phyloP scores from a whole-genome alignment of 768 basidiomycete genomes.

The Basidioascus undulatus region DNA sequence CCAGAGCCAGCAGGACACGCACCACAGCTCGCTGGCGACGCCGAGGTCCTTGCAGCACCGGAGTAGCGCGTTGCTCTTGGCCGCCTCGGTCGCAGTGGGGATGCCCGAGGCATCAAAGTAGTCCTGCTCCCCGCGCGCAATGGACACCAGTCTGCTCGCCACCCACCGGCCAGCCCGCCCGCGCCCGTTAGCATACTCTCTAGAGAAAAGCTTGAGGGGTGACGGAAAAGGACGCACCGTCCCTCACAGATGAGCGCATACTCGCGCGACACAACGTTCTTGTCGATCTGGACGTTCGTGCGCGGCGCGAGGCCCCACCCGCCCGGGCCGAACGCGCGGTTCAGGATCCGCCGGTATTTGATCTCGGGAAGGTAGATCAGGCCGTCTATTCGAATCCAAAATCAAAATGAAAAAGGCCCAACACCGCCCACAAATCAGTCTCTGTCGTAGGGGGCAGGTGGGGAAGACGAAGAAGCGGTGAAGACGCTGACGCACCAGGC shows the following conservation, averaged over 20 bases:
- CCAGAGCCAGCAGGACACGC: constrained; percentile 14
- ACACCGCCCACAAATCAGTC: neutral
- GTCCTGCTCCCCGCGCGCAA: constrained; percentile 86
- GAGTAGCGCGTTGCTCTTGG: constrained; percentile 94
- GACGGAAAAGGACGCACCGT: constrained; percentile 28
- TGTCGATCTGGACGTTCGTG: constrained; percentile 69
- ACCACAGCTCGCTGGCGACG: constrained; percentile 90
- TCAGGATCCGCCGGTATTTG: constrained; percentile 75
- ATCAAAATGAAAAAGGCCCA: neutral
- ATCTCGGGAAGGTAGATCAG: constrained; percentile 89
- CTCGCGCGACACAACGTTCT: constrained; percentile 70
- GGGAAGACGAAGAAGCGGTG: neutral
- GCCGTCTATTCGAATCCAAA: constrained; percentile 41
- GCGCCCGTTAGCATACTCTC: neutral
- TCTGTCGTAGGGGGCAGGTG: neutral
- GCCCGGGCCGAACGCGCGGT: constrained; percentile 84
- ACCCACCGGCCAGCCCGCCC: neutral
- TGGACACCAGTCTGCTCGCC: constrained; percentile 49
- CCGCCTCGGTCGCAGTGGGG: constrained; percentile 78
- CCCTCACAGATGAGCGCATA: constrained; percentile 87
- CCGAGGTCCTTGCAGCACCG: constrained; percentile 92
- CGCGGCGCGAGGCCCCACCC: constrained; percentile 92
- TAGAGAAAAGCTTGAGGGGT: neutral
- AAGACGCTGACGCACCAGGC: constrained; percentile 35
- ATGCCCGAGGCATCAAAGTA: constrained; percentile 81